Conservation (phyloP, 352 stramenopile genomes). For the Plasmopara viticola region DNA sequence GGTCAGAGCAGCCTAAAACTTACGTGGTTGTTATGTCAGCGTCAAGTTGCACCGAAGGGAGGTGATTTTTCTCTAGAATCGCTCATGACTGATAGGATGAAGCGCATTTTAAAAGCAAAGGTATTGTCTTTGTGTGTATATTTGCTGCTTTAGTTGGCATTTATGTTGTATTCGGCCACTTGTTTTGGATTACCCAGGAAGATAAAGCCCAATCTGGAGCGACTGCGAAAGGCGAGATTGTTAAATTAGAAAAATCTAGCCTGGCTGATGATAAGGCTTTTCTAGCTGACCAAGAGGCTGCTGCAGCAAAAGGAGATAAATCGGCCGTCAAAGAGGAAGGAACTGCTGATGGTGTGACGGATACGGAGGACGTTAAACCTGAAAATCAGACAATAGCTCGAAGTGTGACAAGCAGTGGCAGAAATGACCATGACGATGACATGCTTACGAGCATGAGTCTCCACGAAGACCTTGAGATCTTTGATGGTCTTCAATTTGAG, state of each 20-base stretch:
- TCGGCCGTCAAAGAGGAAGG: constrained; percentile 21
- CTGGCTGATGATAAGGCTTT: constrained; percentile 10
- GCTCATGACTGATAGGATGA: constrained; percentile 41
- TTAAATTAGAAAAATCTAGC: constrained; percentile 11
- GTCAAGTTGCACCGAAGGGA: constrained; percentile 27
- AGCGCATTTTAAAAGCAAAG: constrained; percentile 37
- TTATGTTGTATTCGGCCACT: not conserved
- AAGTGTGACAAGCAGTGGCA: not conserved
- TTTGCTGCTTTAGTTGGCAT: not conserved
- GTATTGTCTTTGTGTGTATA: constrained; percentile 12
- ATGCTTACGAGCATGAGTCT: constrained; percentile 67
- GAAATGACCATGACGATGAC: constrained; percentile 44
- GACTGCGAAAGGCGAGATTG: constrained; percentile 6
- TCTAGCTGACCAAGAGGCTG: not conserved
- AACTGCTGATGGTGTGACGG: constrained; percentile 16
- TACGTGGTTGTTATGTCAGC: constrained; percentile 10
- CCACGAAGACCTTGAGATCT: constrained; percentile 76
- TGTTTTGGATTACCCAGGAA: constrained; percentile 10
- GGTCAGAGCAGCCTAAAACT: constrained; percentile 1
- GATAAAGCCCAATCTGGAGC: constrained; percentile 7
- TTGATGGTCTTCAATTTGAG: constrained; percentile 84
- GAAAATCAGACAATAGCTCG: constrained; percentile 15
- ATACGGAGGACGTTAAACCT: constrained; percentile 34
- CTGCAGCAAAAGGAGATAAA: constrained; percentile 8
- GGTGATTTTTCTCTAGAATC: constrained; percentile 33